Percentiles rank a stretch among this genome's conserved stretches.
phyloP scores from a whole-genome alignment of 2,329 filamentous ascomycete genomes.

The Alternaria longipes region DNA sequence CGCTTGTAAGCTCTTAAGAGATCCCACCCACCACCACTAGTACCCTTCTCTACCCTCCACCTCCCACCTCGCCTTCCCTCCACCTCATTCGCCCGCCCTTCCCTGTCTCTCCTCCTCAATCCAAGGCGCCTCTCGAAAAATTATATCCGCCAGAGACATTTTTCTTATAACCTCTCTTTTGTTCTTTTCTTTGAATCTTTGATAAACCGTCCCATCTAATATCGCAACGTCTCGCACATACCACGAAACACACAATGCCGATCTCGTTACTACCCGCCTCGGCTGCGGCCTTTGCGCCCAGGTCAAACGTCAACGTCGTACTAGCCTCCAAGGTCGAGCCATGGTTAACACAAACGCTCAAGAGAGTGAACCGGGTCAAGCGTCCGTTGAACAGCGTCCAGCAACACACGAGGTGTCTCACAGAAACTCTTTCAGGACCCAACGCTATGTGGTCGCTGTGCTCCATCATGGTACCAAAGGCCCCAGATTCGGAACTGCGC shows the following conservation, averaged over 20 bases:
- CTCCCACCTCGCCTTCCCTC: slow-evolving; percentile 55
- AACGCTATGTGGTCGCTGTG: slow-evolving; percentile 95
- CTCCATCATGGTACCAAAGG: slow-evolving; percentile 91
- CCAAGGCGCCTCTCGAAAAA: slow-evolving; percentile 50
- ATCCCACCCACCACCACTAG: slow-evolving; percentile 50
- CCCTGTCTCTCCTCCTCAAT: slow-evolving; percentile 48
- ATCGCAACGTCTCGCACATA: slow-evolving; percentile 43
- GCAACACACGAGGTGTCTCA: slow-evolving; percentile 94
- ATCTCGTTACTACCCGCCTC: slow-evolving; percentile 93
- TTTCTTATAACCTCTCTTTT: slow-evolving; percentile 46
- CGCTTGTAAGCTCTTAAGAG: slow-evolving; percentile 50
- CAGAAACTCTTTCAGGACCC: slow-evolving; percentile 87
- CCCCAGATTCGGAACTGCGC: slow-evolving; percentile 83
- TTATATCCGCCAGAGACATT: slow-evolving; percentile 49
- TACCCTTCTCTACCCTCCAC: slow-evolving; percentile 51
- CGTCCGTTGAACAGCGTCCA: slow-evolving; percentile 95
- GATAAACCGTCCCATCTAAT: slow-evolving; percentile 50
- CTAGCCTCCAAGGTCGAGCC: slow-evolving; percentile 90
- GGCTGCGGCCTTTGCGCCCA: slow-evolving; percentile 93
- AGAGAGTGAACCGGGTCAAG: slow-evolving; percentile 96
- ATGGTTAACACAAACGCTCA: slow-evolving; percentile 95
- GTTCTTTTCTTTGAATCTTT: slow-evolving; percentile 43
- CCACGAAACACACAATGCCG: slow-evolving; percentile 71
- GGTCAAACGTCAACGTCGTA: slow-evolving; percentile 93
- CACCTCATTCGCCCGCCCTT: slow-evolving; percentile 53